Percentiles rank a stretch among this genome's conserved stretches.
Evolutionary conservation across 768 basidiomycete species (phyloP).

Genomic region (Hypholoma fasciculare): DNA sequence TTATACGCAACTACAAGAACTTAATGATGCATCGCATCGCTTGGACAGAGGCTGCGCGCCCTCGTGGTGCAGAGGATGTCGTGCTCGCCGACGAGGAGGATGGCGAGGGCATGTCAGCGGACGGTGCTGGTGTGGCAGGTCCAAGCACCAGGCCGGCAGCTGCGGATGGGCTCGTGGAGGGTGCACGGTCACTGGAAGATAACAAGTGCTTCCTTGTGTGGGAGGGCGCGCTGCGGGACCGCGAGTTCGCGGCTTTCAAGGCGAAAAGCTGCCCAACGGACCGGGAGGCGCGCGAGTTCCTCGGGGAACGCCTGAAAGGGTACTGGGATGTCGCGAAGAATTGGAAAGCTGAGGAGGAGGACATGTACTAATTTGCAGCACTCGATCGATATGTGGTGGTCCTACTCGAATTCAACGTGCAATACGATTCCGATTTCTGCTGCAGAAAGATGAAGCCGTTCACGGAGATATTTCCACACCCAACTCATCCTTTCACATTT

Average conservation of each 20-base stretch:
- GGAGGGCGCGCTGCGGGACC: constrained; percentile 88
- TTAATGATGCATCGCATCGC: constrained; percentile 86
- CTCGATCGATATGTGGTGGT: too few relatives aligned
- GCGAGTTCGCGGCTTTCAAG: constrained; percentile 78
- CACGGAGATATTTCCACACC: too few relatives aligned
- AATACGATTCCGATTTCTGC: too few relatives aligned
- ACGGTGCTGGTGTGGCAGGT: background rate
- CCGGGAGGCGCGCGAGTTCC: constrained; percentile 76
- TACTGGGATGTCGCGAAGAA: constrained; percentile 97
- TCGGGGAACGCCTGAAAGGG: constrained; percentile 83
- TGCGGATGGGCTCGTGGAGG: constrained; percentile 35
- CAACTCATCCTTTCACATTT: too few relatives aligned
- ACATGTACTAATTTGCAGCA: constrained; percentile 46
- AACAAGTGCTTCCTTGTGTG: constrained; percentile 92
- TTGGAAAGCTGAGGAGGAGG: constrained; percentile 82
- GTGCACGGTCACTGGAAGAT: constrained; percentile 64
- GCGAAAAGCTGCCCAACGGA: constrained; percentile 85
- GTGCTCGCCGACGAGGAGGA: constrained; percentile 58
- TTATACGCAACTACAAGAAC: constrained; percentile 83
- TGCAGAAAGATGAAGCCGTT: too few relatives aligned
- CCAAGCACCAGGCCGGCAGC: constrained; percentile 20
- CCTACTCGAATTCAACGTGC: too few relatives aligned
- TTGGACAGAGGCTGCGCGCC: constrained; percentile 91
- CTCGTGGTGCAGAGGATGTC: constrained; percentile 71
- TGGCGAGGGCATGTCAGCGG: constrained; percentile 19